phyloP scores from a whole-genome alignment of 2,329 filamentous ascomycete species.

The Claviceps pazoutovae region DNA sequence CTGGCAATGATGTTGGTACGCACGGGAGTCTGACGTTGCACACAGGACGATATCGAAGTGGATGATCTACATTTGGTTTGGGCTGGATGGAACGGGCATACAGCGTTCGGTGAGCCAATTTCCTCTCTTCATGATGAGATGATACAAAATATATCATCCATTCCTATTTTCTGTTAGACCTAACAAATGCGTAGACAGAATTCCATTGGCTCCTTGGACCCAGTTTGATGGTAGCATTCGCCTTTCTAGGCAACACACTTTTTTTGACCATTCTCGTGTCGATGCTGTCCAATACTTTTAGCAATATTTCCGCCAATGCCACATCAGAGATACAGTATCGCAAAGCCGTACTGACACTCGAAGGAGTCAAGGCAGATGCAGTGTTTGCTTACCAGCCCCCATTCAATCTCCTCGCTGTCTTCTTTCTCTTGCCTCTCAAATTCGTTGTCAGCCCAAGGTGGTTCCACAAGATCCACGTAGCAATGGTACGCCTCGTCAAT shows the following conservation, averaged over 20 bases:
- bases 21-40: neutral
- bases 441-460: conserved; percentile 66
- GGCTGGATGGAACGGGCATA: conserved; percentile 59
- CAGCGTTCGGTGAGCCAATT: conserved; percentile 33
- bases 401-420: conserved; percentile 67
- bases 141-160: no score
- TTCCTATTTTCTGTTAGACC: neutral
- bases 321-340: conserved; percentile 76
- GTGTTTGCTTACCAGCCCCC: conserved; percentile 73
- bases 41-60: conserved; percentile 63
- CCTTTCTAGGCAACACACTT: conserved; percentile 74
- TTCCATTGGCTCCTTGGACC: conserved; percentile 74
- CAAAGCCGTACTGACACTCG: conserved; percentile 65
- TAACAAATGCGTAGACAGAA: conserved; percentile 32
- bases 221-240: conserved; percentile 67
- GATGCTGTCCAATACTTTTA: conserved; percentile 75
- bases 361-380: conserved; percentile 74
- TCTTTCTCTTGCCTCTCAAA: conserved; percentile 63
- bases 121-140: neutral
- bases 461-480: conserved; percentile 85
- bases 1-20: neutral
- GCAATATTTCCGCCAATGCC: conserved; percentile 61
- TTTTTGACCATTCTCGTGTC: conserved; percentile 84
- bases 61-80: conserved; percentile 93
- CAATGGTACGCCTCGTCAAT: conserved; percentile 60